Evolutionary conservation across 805 yeast genomes (phyloP), one percentile per base, ranked within the genome.

Genomic region (Lachancea fermentati): DNA sequence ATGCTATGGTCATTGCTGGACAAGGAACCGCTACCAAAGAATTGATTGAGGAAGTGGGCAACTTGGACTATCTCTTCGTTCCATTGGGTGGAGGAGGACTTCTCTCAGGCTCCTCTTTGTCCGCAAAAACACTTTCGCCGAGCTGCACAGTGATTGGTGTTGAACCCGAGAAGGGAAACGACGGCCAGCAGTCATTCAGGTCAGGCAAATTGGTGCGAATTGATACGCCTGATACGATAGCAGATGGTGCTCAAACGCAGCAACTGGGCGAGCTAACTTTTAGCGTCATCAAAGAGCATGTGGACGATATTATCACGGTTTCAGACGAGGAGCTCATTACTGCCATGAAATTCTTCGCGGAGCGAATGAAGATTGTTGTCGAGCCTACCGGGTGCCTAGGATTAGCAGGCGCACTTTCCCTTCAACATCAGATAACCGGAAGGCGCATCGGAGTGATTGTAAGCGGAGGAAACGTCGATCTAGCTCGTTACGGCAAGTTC

Each of bases 21-120:
- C 77, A 72, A 47, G 76, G 76, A 11, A 72, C 77, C 8, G 55
- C 65, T 17, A 72, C 73, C 3, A 57, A 69, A 42, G 76, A 71
- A 49, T 47, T 71, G 33, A 62, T 73, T 17, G 57, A 71, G 46
- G 75, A 70, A 45, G 52, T 67, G 26, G 55, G 65, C 28, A 58
- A 66, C 32, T 58, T 72, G 43, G 67, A 60, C 42, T 75, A 73
- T 3, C 58, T 72, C 4, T 68, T 72, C 42, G 62, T 69, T n/a
- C 76, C 76, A 11, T 75, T 72, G n/a, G 77, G 77, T 5, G 77
- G 77, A 13, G 77, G 77, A 34, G 77, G 77, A 13, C 61, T 72
- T 44, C 65, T 72, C 47, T 69, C 75, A 7, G 77, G 77, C 7
- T 25, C 47, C n/a, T 48, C 52, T 11, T 37, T 51, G 28, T 49